These are phyloP conservation scores for Fusarium sp. DNA, from an alignment of 2,329 filamentous ascomycete genomes.

Conservation along the genomic window DNA sequence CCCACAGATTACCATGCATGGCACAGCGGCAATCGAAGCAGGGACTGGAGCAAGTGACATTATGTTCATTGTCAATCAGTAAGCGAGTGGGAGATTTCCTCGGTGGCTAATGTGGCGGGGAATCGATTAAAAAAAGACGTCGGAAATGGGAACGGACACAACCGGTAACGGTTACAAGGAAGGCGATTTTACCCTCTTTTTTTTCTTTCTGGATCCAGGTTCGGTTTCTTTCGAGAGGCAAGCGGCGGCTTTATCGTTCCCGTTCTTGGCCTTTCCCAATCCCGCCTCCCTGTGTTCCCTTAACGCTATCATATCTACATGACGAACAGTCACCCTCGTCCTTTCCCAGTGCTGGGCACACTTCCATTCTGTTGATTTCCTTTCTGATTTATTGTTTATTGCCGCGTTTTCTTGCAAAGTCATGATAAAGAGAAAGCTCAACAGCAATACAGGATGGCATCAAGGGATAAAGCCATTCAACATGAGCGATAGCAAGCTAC, in stretches of 20 bases:
- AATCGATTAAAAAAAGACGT: conserved; percentile 12
- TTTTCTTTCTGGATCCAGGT: conserved; percentile 11
- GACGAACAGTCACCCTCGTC: conserved; percentile 3
- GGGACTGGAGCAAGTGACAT: conserved; percentile 22
- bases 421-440: conserved; percentile 44
- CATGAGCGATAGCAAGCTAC: conserved; percentile 51
- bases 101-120: conserved; percentile 14
- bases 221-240: conserved; percentile 23
- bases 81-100: conserved; percentile 14
- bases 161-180: conserved; percentile 30
- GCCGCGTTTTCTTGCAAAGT: conserved; percentile 23
- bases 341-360: neutral
- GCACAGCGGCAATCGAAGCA: conserved; percentile 8
- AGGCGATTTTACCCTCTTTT: conserved; percentile 15
- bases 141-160: conserved; percentile 30
- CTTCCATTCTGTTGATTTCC: conserved; percentile 1
- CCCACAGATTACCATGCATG: conserved; percentile 4
- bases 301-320: neutral
- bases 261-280: conserved; percentile 12
- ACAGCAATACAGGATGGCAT: conserved; percentile 42
- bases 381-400: conserved; percentile 3
- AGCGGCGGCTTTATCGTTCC: conserved; percentile 22
- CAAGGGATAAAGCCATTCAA: conserved; percentile 49
- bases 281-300: conserved; percentile 3
- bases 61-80: conserved; percentile 11